Evolutionary conservation across 2,329 filamentous ascomycete species (phyloP), one percentile per base, ranked within the genome.

Genomic region (Plectosphaerella sp.): DNA sequence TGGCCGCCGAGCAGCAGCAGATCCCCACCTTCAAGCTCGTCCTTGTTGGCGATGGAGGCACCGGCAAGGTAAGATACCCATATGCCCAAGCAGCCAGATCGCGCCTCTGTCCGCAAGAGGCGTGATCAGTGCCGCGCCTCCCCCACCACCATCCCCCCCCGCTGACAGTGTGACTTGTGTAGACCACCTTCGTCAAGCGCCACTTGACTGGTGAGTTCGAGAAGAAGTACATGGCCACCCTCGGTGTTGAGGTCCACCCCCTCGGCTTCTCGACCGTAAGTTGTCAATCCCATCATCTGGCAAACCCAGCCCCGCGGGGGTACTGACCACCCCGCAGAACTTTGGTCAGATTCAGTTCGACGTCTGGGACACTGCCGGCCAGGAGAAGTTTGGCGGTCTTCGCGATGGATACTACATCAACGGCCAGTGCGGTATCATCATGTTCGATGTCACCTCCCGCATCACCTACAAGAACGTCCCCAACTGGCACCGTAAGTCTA

Each of bases 391-490:
- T 63, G 93, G 93, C 76, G 93, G 93, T 83, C 91, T 99, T 68
- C 90, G 93, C 80, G 93, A 99, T 77, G 93, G 93, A 65, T 99
- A 99, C 87, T 99, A 99, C 83, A 99, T 99, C 84, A 97, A 97
- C 81, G 93, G 93, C 69, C 93, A 97, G 80, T 97, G 93, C 77
- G 93, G 94, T 80, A 97, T 99, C 82, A 97, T 99, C 87, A 99
- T 99, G 93, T 99, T 99, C 76, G 93, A 99, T 76, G 93, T 99
- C 62, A 97, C 94, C 59, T 97, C 93, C 64, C 90, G 94, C 72
- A 97, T 99, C 75, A 99, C 94, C 74, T 99, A 99, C 88, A 99
- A 99, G 89, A 99, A 99, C 82, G 94, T 99, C 60, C 94, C 94
- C 79, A 97, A 97, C 89, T 99, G 94, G 94, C 94, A 99, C 79